Evolutionary conservation across 2,329 filamentous ascomycete species (phyloP).

Genomic region (Cucurbitaria berberidis): DNA sequence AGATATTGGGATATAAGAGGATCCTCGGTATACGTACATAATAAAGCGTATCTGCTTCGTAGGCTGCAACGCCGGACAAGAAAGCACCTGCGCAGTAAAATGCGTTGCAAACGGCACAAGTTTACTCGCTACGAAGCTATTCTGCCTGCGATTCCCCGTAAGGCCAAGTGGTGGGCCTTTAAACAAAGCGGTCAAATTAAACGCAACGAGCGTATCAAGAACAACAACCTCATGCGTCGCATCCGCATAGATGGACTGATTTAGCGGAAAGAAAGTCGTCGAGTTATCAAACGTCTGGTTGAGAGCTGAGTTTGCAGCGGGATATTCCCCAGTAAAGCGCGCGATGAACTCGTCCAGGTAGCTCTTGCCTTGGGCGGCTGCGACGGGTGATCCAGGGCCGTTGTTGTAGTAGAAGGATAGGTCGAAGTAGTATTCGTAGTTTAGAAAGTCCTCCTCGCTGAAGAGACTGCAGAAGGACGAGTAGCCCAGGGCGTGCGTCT

Average conservation of each 20-base stretch:
- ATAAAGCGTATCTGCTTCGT: conserved; percentile 41
- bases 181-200: conserved; percentile 41
- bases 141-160: conserved; percentile 23
- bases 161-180: conserved; percentile 30
- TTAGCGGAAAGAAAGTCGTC: conserved; percentile 52
- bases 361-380: conserved; percentile 42
- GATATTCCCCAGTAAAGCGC: conserved; percentile 35
- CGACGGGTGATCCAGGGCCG: conserved; percentile 36
- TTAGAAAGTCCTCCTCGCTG: conserved; percentile 52
- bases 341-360: conserved; percentile 40
- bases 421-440: conserved; percentile 55
- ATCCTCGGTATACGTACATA: conserved; percentile 27
- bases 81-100: conserved; percentile 39
- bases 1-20: background rate
- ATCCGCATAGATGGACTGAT: conserved; percentile 52
- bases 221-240: conserved; percentile 54
- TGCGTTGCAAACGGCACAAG: conserved; percentile 41
- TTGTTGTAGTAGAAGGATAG: conserved; percentile 48
- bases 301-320: conserved; percentile 23
- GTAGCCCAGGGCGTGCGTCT: conserved; percentile 50
- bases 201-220: conserved; percentile 36
- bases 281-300: conserved; percentile 49
- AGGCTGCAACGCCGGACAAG: conserved; percentile 24
- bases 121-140: conserved; percentile 35
- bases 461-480: conserved; percentile 53